Conservation (phyloP, 495 filamentous ascomycete genomes). For the Penicillium paxilli region DNA sequence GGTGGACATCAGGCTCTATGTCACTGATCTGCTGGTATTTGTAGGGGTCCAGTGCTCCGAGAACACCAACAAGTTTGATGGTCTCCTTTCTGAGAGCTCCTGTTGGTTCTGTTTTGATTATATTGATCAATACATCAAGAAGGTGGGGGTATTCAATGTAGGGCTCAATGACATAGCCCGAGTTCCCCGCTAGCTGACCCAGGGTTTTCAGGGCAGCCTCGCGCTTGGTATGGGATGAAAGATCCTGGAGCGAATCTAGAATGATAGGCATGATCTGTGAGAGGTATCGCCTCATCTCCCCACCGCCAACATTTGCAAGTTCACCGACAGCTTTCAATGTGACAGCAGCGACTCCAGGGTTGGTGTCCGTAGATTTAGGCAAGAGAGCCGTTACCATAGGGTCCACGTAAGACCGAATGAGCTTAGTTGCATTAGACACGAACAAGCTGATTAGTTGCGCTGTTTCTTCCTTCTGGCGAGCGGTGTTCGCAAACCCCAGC, state of each 20-base stretch:
- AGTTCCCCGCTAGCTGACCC: constrained; percentile 88
- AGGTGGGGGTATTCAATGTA: constrained; percentile 93
- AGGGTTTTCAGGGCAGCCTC: constrained; percentile 89
- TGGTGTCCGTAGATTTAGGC: constrained; percentile 81
- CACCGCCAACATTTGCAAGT: constrained; percentile 87
- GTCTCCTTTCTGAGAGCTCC: constrained; percentile 86
- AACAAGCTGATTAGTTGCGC: constrained; percentile 90
- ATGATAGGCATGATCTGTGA: constrained; percentile 91
- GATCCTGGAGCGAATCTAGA: constrained; percentile 87
- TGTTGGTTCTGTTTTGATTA: constrained; percentile 86
- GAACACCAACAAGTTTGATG: constrained; percentile 90
- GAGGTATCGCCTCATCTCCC: constrained; percentile 86
- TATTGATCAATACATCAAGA: constrained; percentile 86
- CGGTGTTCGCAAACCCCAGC: constrained; percentile 90
- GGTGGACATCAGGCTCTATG: constrained; percentile 48
- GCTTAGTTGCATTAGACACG: constrained; percentile 82
- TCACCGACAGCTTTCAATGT: constrained; percentile 93
- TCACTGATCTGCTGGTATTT: constrained; percentile 73
- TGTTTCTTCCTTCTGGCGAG: constrained; percentile 92
- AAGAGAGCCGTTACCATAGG: constrained; percentile 89
- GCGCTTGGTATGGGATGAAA: constrained; percentile 82
- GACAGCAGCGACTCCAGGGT: constrained; percentile 83
- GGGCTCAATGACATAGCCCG: constrained; percentile 96
- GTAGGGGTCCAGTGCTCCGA: constrained; percentile 96
- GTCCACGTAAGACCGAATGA: constrained; percentile 94